Conservation (phyloP, 306 rosid genomes). For the Prunus kanzakura region DNA sequence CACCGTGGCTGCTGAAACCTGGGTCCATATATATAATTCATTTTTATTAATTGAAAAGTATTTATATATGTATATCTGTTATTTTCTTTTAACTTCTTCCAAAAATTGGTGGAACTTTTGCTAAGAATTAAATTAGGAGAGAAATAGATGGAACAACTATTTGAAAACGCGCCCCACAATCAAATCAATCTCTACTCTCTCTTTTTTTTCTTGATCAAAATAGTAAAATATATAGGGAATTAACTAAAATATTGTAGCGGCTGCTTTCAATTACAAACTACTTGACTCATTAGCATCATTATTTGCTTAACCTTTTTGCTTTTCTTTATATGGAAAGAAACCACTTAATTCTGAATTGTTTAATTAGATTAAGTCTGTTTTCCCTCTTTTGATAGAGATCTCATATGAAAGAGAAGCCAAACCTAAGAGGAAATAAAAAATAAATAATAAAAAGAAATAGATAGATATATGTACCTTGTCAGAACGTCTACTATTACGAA, state of each 20-base stretch:
- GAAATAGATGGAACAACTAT: background rate
- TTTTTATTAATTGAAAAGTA: background rate
- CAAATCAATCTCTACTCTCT: background rate
- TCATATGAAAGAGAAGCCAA: background rate
- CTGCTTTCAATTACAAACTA: background rate
- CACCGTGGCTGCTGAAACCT: constrained; percentile 73
- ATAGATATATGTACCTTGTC: constrained; percentile 58
- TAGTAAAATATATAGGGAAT: no score
- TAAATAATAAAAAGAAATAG: background rate
- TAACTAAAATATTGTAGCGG: background rate
- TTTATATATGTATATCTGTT: background rate
- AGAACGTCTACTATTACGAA: constrained; percentile 61
- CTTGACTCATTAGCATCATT: background rate
- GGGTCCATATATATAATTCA: background rate
- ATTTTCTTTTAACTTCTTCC: background rate
- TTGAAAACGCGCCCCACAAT: background rate
- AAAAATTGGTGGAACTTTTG: no score
- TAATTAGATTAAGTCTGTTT: background rate
- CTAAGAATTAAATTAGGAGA: no score
- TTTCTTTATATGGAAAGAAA: background rate
- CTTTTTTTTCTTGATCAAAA: background rate
- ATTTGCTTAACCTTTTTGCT: background rate
- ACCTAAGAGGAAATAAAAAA: background rate
- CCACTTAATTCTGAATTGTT: background rate
- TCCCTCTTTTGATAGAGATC: background rate